Base-by-base conservation (phyloP, 2,329 filamentous ascomycete species). In the Pseudogymnoascus sp. region DNA sequence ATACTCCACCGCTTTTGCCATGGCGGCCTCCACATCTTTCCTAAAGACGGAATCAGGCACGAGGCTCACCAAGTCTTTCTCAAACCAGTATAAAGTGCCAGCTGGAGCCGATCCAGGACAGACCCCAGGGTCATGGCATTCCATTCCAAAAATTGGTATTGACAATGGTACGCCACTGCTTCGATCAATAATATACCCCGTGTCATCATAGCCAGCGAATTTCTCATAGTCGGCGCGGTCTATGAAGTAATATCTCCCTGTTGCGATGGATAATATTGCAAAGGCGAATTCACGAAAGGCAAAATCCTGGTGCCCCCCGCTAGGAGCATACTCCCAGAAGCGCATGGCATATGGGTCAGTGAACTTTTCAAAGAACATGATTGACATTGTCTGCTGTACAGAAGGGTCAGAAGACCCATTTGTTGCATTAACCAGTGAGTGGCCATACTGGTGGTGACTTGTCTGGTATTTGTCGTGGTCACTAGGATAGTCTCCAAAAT, bases 281-380 rank as follows among this genome's bases (percentile, higher is more conserved):
- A 52, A 52, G 45, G 26, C 45, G 10, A 52, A 52, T 52, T 52
- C 45, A 31, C 45, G 45, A n/a, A 52, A 52, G 14, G 45, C 45
- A 52, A 52, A 52, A 3, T 12, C 45, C 23, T 29, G 16, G 8
- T 52, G 8, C 1, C 23, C 23, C 45, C 45, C 31, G 23, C 14
- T 10, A 16, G 45, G 14, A 26, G 45, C 45, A 31, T 31, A 31
- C 14, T 52, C 45, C 45, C 26, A 52, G 29, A 52, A 52, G 2
- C 45, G 45, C 26, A 14, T 52, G 19, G 26, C n/a, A 16, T 52
- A 52, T 11, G 45, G 45, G 26, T 52, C 45, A 16, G 23, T 19
- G 26, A 52, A 31, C 8, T 52, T 52, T 31, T 52, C 26, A 31
- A 31, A 52, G n/a, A 52, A 31, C n/a, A 52, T 31, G 8, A 31